These are phyloP conservation scores for Clathrospora elynae DNA, from an alignment of 2,329 filamentous ascomycete species.

Conservation along the genomic window DNA sequence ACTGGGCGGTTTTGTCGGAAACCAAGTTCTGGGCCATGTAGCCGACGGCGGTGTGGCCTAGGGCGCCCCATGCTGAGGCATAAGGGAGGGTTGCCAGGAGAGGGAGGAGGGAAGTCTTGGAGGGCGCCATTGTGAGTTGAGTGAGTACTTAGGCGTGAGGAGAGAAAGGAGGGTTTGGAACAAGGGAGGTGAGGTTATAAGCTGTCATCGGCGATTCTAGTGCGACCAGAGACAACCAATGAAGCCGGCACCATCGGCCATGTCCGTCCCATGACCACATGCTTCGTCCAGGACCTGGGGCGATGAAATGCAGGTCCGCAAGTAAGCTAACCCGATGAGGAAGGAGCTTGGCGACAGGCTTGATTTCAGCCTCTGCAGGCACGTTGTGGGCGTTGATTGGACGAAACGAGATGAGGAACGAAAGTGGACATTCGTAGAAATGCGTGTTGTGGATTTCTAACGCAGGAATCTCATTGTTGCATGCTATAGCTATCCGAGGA, in stretches of 20 bases:
- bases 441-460: background rate
- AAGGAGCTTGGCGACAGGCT: conserved; percentile 20
- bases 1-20: conserved; percentile 50
- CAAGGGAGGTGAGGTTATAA: conserved; percentile 1
- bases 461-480: background rate
- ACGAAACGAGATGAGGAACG: conserved; percentile 3
- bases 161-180: background rate
- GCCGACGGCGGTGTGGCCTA: conserved; percentile 61
- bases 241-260: conserved; percentile 32
- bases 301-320: conserved; percentile 26
- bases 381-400: conserved; percentile 10
- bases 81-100: conserved; percentile 32
- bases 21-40: conserved; percentile 60
- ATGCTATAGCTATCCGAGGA: conserved; percentile 6
- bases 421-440: background rate
- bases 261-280: conserved; percentile 35
- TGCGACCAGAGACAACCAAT: conserved; percentile 13
- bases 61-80: conserved; percentile 56
- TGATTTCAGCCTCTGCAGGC: conserved; percentile 1
- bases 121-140: conserved; percentile 24
- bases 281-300: conserved; percentile 15
- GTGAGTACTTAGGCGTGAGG: background rate
- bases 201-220: conserved; percentile 3
- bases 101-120: conserved; percentile 30
- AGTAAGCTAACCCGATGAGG: conserved; percentile 33